Conservation (phyloP, 768 basidiomycete species). For the Hericium rajendrae region DNA sequence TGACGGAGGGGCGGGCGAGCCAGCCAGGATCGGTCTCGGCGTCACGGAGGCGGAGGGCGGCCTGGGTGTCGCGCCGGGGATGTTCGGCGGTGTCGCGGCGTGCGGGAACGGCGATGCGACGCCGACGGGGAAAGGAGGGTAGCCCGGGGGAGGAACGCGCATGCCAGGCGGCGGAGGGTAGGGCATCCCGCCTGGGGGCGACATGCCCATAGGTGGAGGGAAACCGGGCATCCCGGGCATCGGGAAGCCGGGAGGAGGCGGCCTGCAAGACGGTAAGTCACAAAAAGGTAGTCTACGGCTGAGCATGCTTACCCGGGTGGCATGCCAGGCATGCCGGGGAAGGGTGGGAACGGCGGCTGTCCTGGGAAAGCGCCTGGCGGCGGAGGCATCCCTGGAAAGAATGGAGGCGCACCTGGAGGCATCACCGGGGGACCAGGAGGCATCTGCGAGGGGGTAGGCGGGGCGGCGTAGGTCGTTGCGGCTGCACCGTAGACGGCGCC, state of each 20-base stretch:
- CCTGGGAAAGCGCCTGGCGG: slow-evolving; percentile 31
- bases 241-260: slow-evolving; percentile 24
- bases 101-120: slow-evolving; percentile 22
- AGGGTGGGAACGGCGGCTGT: slow-evolving; percentile 23
- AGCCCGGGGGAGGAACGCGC: slow-evolving; percentile 12
- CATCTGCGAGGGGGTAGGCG: slow-evolving; percentile 25
- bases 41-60: slow-evolving; percentile 19
- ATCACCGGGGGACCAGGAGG: slow-evolving; percentile 23
- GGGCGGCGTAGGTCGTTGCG: slow-evolving; percentile 55
- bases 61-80: slow-evolving; percentile 17
- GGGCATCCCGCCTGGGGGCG: slow-evolving; percentile 13
- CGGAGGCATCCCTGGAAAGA: slow-evolving; percentile 35
- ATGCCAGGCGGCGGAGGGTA: slow-evolving; percentile 14
- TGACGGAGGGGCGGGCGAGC: slow-evolving; percentile 18
- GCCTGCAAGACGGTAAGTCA: slow-evolving; percentile 22
- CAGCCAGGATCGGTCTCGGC: slow-evolving; percentile 14
- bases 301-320: slow-evolving; percentile 28
- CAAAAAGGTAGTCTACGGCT: slow-evolving; percentile 23
- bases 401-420: slow-evolving; percentile 33
- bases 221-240: slow-evolving; percentile 20
- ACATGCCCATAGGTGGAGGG: slow-evolving; percentile 19
- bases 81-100: slow-evolving; percentile 19
- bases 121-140: slow-evolving; percentile 19
- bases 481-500: slow-evolving; percentile 66
- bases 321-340: slow-evolving; percentile 24